A percentile compares a stretch with the other conserved stretches of the same genome.
phyloP scores from a whole-genome alignment of 768 basidiomycete species.

The Suillus lakei region DNA sequence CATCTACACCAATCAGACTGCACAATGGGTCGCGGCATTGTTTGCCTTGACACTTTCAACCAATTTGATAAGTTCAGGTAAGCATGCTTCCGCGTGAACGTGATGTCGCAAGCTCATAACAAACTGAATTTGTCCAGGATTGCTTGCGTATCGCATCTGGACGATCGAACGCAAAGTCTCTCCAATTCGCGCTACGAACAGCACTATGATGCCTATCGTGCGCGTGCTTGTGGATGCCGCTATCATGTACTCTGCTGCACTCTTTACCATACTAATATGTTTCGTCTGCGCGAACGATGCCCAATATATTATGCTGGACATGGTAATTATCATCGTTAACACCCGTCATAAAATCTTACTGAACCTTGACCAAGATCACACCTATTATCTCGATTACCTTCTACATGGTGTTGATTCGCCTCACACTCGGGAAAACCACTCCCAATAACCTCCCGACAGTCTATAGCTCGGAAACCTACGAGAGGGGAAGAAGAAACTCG shows the following conservation, averaged over 20 bases:
- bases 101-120: background rate
- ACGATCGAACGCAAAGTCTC: slow-evolving; percentile 2
- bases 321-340: slow-evolving; percentile 9
- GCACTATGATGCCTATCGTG: slow-evolving; percentile 5
- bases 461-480: background rate
- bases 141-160: slow-evolving; percentile 15
- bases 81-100: background rate
- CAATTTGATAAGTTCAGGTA: slow-evolving; percentile 15
- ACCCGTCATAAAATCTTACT: background rate
- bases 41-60: slow-evolving; percentile 12
- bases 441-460: background rate
- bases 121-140: slow-evolving; percentile 1
- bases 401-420: slow-evolving; percentile 30
- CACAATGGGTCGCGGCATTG: slow-evolving; percentile 11
- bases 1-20: slow-evolving; percentile 2
- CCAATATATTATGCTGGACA: slow-evolving; percentile 11
- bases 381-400: slow-evolving; percentile 31
- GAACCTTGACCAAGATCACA: slow-evolving; percentile 14
- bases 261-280: slow-evolving; percentile 10
- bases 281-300: slow-evolving; percentile 12
- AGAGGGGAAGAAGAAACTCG: background rate
- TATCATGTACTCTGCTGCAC: slow-evolving; percentile 11
- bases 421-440: slow-evolving; percentile 15
- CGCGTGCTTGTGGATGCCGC: slow-evolving; percentile 14
- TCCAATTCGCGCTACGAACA: background rate